Conservation (phyloP, 768 basidiomycete genomes). For the Rhizopogon sp. region DNA sequence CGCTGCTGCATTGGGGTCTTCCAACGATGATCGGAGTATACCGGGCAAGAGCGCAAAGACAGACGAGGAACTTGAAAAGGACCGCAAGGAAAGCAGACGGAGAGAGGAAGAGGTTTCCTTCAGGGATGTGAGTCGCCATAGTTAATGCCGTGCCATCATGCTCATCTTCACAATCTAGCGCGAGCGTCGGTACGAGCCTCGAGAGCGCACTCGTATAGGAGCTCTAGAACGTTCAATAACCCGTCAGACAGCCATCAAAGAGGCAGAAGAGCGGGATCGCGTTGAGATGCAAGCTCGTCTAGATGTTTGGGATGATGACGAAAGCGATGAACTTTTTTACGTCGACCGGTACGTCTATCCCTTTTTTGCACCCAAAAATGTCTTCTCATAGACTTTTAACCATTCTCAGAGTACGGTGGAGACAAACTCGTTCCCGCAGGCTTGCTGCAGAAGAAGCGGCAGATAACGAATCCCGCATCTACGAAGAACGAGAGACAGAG, state of each 20-base stretch:
- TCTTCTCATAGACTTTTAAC: neutral
- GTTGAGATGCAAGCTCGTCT: conserved; percentile 75
- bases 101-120: conserved; percentile 83
- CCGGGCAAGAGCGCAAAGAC: conserved; percentile 50
- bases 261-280: conserved; percentile 76
- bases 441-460: conserved; percentile 77
- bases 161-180: conserved; percentile 44
- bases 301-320: conserved; percentile 90
- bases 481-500: conserved; percentile 83
- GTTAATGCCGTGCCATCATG: neutral
- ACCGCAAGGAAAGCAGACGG: conserved; percentile 68
- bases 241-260: conserved; percentile 64
- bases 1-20: conserved; percentile 30
- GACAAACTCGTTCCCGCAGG: conserved; percentile 63
- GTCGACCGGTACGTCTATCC: conserved; percentile 66
- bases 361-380: neutral
- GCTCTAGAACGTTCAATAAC: conserved; percentile 71
- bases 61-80: conserved; percentile 85
- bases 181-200: conserved; percentile 88
- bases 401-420: conserved; percentile 71
- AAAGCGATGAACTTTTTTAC: conserved; percentile 91
- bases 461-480: conserved; percentile 75
- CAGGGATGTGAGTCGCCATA: conserved; percentile 61
- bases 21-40: conserved; percentile 28
- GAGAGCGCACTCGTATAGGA: conserved; percentile 79